phyloP scores from a whole-genome alignment of 2,329 filamentous ascomycete genomes.

The Pseudogymnoascus sp. region DNA sequence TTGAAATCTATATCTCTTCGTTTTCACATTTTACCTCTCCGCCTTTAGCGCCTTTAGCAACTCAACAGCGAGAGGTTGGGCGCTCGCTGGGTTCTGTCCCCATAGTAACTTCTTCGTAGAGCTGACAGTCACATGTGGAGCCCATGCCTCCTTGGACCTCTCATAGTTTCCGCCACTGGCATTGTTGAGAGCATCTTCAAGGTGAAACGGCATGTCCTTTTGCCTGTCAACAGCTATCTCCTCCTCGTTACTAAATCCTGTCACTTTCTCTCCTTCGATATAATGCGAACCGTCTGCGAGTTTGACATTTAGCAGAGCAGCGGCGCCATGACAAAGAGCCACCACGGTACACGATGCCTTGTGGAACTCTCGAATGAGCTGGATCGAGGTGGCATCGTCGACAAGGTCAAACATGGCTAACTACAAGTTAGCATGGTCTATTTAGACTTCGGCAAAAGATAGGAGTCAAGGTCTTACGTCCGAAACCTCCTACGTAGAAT shows the following conservation, averaged over 20 bases:
- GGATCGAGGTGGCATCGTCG: conserved; percentile 48
- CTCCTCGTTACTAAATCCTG: conserved; percentile 54
- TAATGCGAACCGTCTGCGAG: conserved; percentile 46
- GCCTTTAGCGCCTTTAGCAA: not conserved
- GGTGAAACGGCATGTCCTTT: conserved; percentile 51
- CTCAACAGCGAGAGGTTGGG: conserved; percentile 17
- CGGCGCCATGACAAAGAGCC: conserved; percentile 65
- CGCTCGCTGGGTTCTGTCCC: conserved; percentile 40
- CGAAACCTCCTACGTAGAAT: conserved; percentile 54
- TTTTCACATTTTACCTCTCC: not conserved
- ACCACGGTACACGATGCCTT: conserved; percentile 55
- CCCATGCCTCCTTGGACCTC: conserved; percentile 45
- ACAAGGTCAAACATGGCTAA: conserved; percentile 60
- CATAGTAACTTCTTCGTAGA: conserved; percentile 36
- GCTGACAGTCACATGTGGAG: conserved; percentile 30
- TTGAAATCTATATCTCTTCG: not conserved
- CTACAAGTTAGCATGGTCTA: not conserved
- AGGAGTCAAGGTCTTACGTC: conserved; percentile 37
- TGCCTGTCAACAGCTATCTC: conserved; percentile 38
- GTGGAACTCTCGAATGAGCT: conserved; percentile 58
- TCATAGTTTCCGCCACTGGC: conserved; percentile 49
- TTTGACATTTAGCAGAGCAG: conserved; percentile 54
- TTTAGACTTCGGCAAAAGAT: not conserved
- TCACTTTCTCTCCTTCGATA: conserved; percentile 51
- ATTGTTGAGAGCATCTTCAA: conserved; percentile 48